These are phyloP conservation scores for Metschnikowia shivogae DNA, from an alignment of 805 yeast genomes.

Conservation along the genomic window DNA sequence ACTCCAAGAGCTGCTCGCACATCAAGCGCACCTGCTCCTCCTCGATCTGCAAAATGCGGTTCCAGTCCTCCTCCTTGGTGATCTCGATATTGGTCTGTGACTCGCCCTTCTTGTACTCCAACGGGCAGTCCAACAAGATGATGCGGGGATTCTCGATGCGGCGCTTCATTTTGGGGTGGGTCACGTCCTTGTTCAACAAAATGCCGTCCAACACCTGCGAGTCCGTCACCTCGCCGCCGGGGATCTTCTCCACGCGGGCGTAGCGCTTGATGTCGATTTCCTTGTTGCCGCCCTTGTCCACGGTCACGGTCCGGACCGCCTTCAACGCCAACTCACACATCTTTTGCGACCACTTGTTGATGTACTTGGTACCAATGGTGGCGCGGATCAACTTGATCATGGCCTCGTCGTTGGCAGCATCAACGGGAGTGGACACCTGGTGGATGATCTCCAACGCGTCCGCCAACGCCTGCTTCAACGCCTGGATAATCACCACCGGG, in stretches of 20 bases:
- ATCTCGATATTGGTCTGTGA: constrained; percentile 97
- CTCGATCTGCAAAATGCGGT: constrained; percentile 88
- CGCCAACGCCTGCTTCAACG: constrained; percentile 81
- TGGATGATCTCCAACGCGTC: constrained; percentile 90
- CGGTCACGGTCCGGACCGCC: constrained; percentile 81
- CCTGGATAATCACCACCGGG: constrained; percentile 94
- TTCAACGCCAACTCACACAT: constrained; percentile 87
- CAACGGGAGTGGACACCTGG: constrained; percentile 78
- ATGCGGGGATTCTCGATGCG: constrained; percentile 83
- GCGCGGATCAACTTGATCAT: constrained; percentile 84
- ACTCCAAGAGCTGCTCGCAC: constrained; percentile 79
- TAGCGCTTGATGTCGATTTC: constrained; percentile 93
- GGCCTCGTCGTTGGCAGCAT: constrained; percentile 75
- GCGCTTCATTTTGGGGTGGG: constrained; percentile 98
- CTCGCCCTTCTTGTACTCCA: constrained; percentile 98
- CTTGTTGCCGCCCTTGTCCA: constrained; percentile 56
- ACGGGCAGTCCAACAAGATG: constrained; percentile 88
- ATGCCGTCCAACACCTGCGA: constrained; percentile 87
- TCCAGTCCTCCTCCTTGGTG: constrained; percentile 95
- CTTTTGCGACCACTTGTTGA: constrained; percentile 81
- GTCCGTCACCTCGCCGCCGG: constrained; percentile 96
- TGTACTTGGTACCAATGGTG: constrained; percentile 94
- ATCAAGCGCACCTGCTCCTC: constrained; percentile 90
- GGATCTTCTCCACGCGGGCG: constrained; percentile 89
- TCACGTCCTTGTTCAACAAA: constrained; percentile 90